Evolutionary conservation across 305 asterid species (phyloP), one percentile per base, ranked within the genome.

Genomic region (Fraxinus angustifolia): DNA sequence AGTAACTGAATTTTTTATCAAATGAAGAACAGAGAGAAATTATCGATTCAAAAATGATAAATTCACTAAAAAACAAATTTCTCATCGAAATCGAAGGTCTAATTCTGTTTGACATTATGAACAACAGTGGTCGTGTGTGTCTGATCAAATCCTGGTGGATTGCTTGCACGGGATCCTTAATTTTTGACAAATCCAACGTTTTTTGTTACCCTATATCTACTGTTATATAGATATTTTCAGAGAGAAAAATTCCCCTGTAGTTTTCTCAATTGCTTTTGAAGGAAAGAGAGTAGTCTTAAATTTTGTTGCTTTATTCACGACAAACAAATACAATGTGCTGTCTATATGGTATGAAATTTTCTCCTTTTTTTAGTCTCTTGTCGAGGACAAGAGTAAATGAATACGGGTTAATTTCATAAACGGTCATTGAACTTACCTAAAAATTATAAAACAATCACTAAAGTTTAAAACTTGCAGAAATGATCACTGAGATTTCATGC

Each of bases 241-340:
- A 6, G 16, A 0, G 33, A 10, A 62, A 62, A 26, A 62, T 8
- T 8, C 34, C n/a, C 14, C 31, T 26, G 33, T 65, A 65, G 35
- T 76, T 79, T 75, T 50, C 56, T 76, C 21, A 36, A 6, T 79
- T 72, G n/a, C 74, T 84, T 80, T 73, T 77, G 2, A 2, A 8
- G 71, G 71, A 62, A 7, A 62, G 8, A 23, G n/a, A 23, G 26
- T 7, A 38, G 60, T 79, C 56, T 11, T 10, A 36, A 42, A 42
- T 11, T 42, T 42, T 10, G 50, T 42, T 11, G 50, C 50, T 42
- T 42, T 42, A 2, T 42, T 42, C 16, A 1, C 3, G 0, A 10
- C 16, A 40, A 40, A 10, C 50, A 1, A 42, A 11, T 40, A 10
- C 48, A 40, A 40, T 8, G 14, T 40, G 48, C 48, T 40, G 48